phyloP scores from a whole-genome alignment of 2,329 filamentous ascomycete species.

The Fusarium nodosum region DNA sequence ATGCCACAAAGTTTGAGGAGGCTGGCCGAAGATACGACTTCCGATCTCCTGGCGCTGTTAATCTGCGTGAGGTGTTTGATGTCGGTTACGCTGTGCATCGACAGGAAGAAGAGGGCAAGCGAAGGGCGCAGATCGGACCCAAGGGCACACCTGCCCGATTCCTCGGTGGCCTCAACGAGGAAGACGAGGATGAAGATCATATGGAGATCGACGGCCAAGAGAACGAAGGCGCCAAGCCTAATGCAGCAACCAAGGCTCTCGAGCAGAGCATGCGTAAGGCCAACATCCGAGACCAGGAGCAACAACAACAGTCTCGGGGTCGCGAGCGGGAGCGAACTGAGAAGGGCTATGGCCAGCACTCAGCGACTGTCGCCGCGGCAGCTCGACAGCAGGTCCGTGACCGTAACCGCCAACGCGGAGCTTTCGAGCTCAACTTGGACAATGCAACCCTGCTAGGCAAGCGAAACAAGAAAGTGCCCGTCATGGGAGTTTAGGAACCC shows the following conservation, averaged over 20 bases:
- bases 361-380: constrained; percentile 83
- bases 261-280: constrained; percentile 91
- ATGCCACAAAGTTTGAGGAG: constrained; percentile 66
- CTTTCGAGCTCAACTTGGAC: constrained; percentile 92
- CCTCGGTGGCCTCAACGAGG: constrained; percentile 77
- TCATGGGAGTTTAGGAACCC: constrained; percentile 57
- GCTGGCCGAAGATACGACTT: constrained; percentile 85
- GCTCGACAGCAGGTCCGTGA: constrained; percentile 83
- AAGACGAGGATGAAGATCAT: constrained; percentile 64
- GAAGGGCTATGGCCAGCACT: constrained; percentile 90
- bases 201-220: constrained; percentile 73
- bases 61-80: constrained; percentile 96
- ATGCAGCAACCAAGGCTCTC: constrained; percentile 73
- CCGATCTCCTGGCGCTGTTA: constrained; percentile 93
- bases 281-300: constrained; percentile 71
- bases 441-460: constrained; percentile 90
- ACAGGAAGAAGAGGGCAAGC: constrained; percentile 95
- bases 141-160: constrained; percentile 72
- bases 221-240: constrained; percentile 59
- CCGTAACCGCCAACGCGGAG: constrained; percentile 77
- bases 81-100: constrained; percentile 98
- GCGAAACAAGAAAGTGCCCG: constrained; percentile 67
- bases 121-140: constrained; percentile 83
- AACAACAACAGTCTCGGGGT: constrained; percentile 49
- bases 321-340: constrained; percentile 58